Evolutionary conservation across 2,329 filamentous ascomycete genomes (phyloP).

Genomic region (Aureobasidium sp.): DNA sequence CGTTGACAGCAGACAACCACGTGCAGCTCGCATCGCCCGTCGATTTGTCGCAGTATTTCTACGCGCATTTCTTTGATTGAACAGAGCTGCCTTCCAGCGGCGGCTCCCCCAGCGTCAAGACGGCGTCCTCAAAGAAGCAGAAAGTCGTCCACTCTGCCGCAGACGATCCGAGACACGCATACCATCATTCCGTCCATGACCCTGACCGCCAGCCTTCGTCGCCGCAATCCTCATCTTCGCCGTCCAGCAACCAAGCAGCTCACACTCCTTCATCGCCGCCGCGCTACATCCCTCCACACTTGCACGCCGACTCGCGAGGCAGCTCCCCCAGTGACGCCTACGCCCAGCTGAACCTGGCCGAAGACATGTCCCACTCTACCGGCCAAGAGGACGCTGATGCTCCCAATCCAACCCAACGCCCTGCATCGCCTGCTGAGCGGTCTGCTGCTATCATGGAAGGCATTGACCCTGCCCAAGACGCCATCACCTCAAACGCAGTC

Average conservation of each 20-base stretch:
- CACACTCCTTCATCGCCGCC: constrained; percentile 24
- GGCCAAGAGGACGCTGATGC: constrained; percentile 15
- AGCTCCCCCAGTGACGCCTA: constrained; percentile 43
- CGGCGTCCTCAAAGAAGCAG: constrained; percentile 33
- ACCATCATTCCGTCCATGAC: constrained; percentile 14
- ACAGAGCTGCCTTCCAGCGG: constrained; percentile 14
- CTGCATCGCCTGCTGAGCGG: constrained; percentile 47
- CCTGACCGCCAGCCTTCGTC: constrained; percentile 14
- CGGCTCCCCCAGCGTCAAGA: constrained; percentile 16
- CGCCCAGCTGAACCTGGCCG: constrained; percentile 39
- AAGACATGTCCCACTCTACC: constrained; percentile 34
- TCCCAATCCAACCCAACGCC: constrained; percentile 22
- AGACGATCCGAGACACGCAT: constrained; percentile 16
- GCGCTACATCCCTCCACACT: constrained; percentile 47
- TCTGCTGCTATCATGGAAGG: constrained; percentile 47
- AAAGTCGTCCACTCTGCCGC: constrained; percentile 31
- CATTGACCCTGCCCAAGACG: constrained; percentile 13
- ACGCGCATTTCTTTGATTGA: not conserved
- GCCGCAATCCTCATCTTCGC: constrained; percentile 18
- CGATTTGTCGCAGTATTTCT: not conserved
- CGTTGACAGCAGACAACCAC: not conserved
- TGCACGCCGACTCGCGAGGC: constrained; percentile 28
- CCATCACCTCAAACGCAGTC: not conserved
- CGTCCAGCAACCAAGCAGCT: constrained; percentile 6
- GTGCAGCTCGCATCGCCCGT: not conserved